Conservation (phyloP, 495 filamentous ascomycete species). For the Stereocaulon alpinum region DNA sequence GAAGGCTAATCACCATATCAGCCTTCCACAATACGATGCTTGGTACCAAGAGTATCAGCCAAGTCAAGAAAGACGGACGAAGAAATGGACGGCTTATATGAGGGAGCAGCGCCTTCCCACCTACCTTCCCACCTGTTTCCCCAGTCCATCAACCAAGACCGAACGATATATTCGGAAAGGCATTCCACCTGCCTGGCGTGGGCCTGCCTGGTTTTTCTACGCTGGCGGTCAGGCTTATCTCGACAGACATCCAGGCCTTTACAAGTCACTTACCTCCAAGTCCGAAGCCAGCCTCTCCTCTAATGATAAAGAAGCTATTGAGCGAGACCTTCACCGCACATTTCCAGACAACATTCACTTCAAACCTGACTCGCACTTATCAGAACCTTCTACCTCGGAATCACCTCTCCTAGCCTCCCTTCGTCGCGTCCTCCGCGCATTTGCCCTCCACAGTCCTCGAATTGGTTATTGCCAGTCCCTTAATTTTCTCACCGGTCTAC, state of each 20-base stretch:
- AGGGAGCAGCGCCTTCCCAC: conserved; percentile 64
- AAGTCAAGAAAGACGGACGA: conserved; percentile 56
- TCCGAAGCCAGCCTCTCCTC: conserved; percentile 52
- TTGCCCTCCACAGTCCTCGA: conserved; percentile 75
- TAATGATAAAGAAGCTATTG: conserved; percentile 80
- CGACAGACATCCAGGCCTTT: conserved; percentile 61
- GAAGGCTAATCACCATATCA: conserved; percentile 75
- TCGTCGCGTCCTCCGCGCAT: conserved; percentile 77
- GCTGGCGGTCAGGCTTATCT: conserved; percentile 77
- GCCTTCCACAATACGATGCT: conserved; percentile 62
- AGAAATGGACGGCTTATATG: conserved; percentile 74
- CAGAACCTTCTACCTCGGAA: conserved; percentile 34
- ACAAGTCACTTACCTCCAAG: conserved; percentile 54
- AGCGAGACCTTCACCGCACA: conserved; percentile 87
- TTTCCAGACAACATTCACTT: conserved; percentile 93
- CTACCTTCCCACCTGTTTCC: conserved; percentile 65
- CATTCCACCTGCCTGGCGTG: conserved; percentile 87
- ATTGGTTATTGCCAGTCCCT: conserved; percentile 96
- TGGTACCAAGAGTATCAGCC: conserved; percentile 67
- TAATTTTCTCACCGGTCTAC: conserved; percentile 90
- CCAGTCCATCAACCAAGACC: conserved; percentile 65
- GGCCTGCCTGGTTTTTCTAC: conserved; percentile 95
- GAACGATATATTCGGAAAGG: conserved; percentile 90
- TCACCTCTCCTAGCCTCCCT: conserved; percentile 70
- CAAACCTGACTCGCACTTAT: conserved; percentile 52